Evolutionary conservation across 2,329 filamentous ascomycete genomes (phyloP).

Genomic region (Gaeumannomyces tritici): DNA sequence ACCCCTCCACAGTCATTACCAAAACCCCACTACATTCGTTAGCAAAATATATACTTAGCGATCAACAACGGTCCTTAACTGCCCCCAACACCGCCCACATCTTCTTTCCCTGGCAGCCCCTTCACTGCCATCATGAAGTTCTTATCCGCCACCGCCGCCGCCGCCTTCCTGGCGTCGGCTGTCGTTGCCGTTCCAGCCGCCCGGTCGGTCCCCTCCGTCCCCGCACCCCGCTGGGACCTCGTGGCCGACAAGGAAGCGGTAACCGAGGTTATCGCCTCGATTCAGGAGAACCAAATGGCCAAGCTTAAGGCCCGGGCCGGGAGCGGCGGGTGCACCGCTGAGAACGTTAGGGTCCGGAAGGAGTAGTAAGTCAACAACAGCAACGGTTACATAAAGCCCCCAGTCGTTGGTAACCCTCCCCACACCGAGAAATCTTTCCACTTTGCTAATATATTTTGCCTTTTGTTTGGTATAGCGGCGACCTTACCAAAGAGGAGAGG

Average conservation of each 20-base stretch:
- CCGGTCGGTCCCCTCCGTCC: no score
- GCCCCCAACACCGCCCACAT: no score
- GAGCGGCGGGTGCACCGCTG: conserved; percentile 14
- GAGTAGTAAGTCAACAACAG: conserved; percentile 17
- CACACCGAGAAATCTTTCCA: no score
- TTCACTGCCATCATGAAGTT: background rate
- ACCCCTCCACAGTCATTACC: no score
- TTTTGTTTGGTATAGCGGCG: conserved; percentile 10
- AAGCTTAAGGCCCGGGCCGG: background rate
- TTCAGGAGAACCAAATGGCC: background rate
- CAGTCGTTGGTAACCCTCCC: no score
- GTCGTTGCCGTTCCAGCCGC: background rate
- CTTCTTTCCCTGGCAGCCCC: no score
- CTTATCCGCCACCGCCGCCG: background rate
- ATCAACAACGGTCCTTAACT: no score
- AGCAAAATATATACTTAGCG: no score
- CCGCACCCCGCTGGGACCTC: background rate
- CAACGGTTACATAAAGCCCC: no score
- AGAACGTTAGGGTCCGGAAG: conserved; percentile 15
- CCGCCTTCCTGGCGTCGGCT: background rate
- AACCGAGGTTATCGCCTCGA: background rate
- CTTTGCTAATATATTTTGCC: no score
- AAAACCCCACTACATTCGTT: no score
- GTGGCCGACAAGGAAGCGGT: background rate
- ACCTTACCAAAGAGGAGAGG: conserved; percentile 21